phyloP scores from a whole-genome alignment of 2,329 filamentous ascomycete species.

The Sporothrix sp. region DNA sequence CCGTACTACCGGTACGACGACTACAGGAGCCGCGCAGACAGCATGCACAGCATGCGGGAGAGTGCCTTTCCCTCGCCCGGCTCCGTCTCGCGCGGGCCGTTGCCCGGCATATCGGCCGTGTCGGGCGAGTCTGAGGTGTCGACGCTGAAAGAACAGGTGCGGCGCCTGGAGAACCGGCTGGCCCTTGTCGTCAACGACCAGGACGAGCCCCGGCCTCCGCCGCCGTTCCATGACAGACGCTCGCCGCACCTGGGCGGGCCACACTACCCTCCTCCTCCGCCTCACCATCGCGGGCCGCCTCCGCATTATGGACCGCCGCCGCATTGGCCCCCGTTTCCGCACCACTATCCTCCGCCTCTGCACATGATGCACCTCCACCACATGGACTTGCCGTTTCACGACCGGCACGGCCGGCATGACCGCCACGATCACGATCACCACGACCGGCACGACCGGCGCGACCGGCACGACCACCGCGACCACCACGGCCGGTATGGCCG shows the following conservation, averaged over 20 bases:
- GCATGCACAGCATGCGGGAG: background rate
- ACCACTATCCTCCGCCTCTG: background rate
- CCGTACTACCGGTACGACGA: slow-evolving; percentile 9
- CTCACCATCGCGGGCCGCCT: background rate
- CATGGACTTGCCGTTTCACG: slow-evolving; percentile 4
- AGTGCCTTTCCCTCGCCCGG: slow-evolving; percentile 7
- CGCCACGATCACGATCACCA: background rate
- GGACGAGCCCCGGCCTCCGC: slow-evolving; percentile 4
- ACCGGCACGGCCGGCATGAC: background rate
- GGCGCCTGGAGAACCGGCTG: slow-evolving; percentile 35
- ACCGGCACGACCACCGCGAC: background rate
- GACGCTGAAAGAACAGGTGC: slow-evolving; percentile 30
- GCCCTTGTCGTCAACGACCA: slow-evolving; percentile 20
- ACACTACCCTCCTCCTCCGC: background rate
- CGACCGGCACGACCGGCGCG: background rate
- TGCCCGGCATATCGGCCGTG: slow-evolving; percentile 9
- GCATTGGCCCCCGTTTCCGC: slow-evolving; percentile 5
- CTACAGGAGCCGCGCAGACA: slow-evolving; percentile 1
- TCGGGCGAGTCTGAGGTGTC: slow-evolving; percentile 25
- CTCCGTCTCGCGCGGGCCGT: background rate
- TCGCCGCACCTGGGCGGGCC: slow-evolving; percentile 3
- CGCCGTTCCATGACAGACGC: background rate
- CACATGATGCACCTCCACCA: slow-evolving; percentile 8
- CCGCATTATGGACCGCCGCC: background rate
- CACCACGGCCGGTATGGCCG: background rate